These are phyloP conservation scores for Dacryopinax spathularia DNA, from an alignment of 768 basidiomycete genomes.

Conservation along the genomic window DNA sequence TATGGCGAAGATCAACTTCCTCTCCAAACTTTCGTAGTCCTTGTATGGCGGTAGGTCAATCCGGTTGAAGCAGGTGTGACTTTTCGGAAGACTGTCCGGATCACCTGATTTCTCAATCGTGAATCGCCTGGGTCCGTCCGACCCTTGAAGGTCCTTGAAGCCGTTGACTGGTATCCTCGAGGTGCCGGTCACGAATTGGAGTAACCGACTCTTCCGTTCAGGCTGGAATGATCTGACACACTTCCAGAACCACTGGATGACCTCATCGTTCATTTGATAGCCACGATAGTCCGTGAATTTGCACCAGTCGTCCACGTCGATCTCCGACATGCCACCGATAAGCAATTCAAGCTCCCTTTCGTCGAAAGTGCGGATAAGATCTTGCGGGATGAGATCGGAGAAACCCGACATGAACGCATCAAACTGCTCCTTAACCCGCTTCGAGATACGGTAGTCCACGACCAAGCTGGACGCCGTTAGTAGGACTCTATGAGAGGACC, in stretches of 20 bases:
- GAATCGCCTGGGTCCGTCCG: constrained; percentile 31
- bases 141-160: constrained; percentile 32
- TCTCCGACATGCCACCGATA: constrained; percentile 87
- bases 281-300: constrained; percentile 88
- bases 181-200: constrained; percentile 81
- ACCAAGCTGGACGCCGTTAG: constrained; percentile 26
- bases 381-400: constrained; percentile 67
- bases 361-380: constrained; percentile 79
- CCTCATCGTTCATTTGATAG: constrained; percentile 71
- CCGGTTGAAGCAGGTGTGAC: constrained; percentile 33
- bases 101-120: constrained; percentile 28
- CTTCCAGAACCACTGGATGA: constrained; percentile 95
- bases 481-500: not conserved
- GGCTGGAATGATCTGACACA: constrained; percentile 80
- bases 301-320: constrained; percentile 88
- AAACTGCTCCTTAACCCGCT: constrained; percentile 71
- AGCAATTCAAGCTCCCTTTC: constrained; percentile 78
- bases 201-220: constrained; percentile 69
- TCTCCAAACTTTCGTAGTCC: not conserved
- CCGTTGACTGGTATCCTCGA: constrained; percentile 48
- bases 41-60: constrained; percentile 30
- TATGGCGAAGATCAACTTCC: constrained; percentile 1
- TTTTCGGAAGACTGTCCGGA: constrained; percentile 23
- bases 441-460: constrained; percentile 70
- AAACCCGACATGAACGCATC: constrained; percentile 76